A percentile compares a stretch with the other conserved stretches of the same genome.
Evolutionary conservation across 768 basidiomycete species (phyloP).

Genomic region (Sutorius australiensis): DNA sequence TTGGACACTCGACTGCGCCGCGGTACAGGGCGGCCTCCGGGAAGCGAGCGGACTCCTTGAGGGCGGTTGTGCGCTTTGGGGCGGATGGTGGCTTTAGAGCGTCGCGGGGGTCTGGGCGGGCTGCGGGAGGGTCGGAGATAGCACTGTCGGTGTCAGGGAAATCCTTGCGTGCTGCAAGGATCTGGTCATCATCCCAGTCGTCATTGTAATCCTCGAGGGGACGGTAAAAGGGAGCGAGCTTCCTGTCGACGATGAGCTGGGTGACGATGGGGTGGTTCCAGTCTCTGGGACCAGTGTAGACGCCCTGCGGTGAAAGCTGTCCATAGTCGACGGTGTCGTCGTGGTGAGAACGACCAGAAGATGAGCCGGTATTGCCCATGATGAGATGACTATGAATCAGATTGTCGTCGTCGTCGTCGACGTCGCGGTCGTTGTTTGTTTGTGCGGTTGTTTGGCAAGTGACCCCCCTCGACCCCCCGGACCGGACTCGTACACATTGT

Average conservation of each 20-base stretch:
- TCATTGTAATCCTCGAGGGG: slow-evolving; percentile 92
- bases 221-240: slow-evolving; percentile 92
- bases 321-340: slow-evolving; percentile 87
- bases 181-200: slow-evolving; percentile 84
- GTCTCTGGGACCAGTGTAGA: slow-evolving; percentile 80
- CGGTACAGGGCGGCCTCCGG: slow-evolving; percentile 81
- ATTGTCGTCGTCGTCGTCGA: slow-evolving; percentile 3
- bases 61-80: slow-evolving; percentile 51
- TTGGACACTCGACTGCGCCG: slow-evolving; percentile 91
- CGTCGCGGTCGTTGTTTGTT: slow-evolving; percentile 9
- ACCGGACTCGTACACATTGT: neutral
- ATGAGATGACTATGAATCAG: slow-evolving; percentile 6
- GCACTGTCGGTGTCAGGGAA: slow-evolving; percentile 48
- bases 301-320: slow-evolving; percentile 73
- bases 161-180: slow-evolving; percentile 77
- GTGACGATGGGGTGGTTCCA: slow-evolving; percentile 88
- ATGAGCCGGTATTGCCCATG: slow-evolving; percentile 84
- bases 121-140: slow-evolving; percentile 34
- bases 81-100: slow-evolving; percentile 22
- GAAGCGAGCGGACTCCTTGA: slow-evolving; percentile 61
- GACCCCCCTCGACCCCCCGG: slow-evolving; percentile 20
- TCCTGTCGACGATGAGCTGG: slow-evolving; percentile 82
- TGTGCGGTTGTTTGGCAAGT: slow-evolving; percentile 19
- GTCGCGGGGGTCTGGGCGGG: slow-evolving; percentile 33
- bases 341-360: slow-evolving; percentile 67